Evolutionary conservation across 225 moss, liverwort and hornwort species (phyloP).

Genomic region (Asterella californica): DNA sequence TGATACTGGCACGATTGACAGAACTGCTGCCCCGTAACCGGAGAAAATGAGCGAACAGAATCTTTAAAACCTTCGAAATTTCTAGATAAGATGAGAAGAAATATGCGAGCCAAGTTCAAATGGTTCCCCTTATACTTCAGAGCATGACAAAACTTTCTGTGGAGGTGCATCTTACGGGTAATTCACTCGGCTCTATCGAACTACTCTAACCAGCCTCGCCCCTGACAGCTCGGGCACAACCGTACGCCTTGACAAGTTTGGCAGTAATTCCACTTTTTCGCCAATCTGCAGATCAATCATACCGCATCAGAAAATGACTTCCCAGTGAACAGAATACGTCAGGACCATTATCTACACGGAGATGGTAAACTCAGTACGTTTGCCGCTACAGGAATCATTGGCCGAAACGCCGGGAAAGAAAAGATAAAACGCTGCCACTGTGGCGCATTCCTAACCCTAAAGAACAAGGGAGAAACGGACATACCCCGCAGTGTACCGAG

Average conservation of each 20-base stretch:
- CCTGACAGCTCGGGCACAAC: constrained; percentile 38
- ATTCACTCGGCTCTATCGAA: not conserved
- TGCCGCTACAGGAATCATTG: not conserved
- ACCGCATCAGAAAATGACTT: not conserved
- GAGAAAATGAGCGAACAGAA: not conserved
- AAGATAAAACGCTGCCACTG: not conserved
- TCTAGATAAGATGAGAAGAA: not conserved
- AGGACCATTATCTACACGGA: too few relatives aligned
- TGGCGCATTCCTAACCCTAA: not conserved
- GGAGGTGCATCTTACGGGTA: not conserved
- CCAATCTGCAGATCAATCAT: constrained; percentile 32
- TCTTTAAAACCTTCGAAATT: not conserved
- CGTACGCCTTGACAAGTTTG: constrained; percentile 37
- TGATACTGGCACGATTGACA: not conserved
- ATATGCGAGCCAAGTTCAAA: not conserved
- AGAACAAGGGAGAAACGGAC: not conserved
- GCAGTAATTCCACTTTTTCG: constrained; percentile 52
- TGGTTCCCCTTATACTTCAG: not conserved
- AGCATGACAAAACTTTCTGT: not conserved
- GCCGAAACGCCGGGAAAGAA: too few relatives aligned
- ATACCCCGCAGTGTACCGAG: constrained; percentile 95
- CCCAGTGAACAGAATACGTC: not conserved
- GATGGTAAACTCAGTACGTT: not conserved
- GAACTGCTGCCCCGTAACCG: not conserved
- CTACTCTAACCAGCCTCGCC: constrained; percentile 41